Conservation (phyloP, 2,329 filamentous ascomycete genomes). For the Pseudogymnoascus sp. region DNA sequence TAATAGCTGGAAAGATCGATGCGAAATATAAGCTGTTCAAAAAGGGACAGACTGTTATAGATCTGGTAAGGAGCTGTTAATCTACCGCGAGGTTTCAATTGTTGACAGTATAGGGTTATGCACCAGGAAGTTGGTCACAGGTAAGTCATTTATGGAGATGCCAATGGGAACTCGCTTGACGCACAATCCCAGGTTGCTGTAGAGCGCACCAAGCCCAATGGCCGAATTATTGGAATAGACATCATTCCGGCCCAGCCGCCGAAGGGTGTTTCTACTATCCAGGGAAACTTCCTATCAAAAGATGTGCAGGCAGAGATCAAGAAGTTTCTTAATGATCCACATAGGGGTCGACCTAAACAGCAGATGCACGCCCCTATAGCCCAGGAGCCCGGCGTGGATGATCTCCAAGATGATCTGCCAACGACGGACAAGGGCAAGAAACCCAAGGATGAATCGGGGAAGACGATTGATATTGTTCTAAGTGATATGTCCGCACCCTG, state of each 20-base stretch:
- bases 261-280: conserved; percentile 83
- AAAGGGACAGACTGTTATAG: conserved; percentile 75
- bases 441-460: conserved; percentile 35
- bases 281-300: conserved; percentile 81
- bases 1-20: conserved; percentile 55
- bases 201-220: conserved; percentile 65
- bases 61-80: conserved; percentile 55
- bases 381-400: conserved; percentile 10
- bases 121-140: conserved; percentile 65
- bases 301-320: conserved; percentile 68
- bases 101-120: conserved; percentile 52
- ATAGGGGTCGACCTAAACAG: conserved; percentile 42
- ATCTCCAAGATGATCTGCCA: conserved; percentile 22
- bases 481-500: conserved; percentile 99
- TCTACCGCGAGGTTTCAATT: not conserved
- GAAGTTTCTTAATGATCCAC: conserved; percentile 60
- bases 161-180: not conserved
- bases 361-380: conserved; percentile 15
- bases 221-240: conserved; percentile 83
- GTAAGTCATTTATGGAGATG: conserved; percentile 29
- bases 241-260: conserved; percentile 89
- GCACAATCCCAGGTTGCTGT: conserved; percentile 59
- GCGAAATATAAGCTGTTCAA: conserved; percentile 71
- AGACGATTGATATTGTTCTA: conserved; percentile 80
- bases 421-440: conserved; percentile 25